Evolutionary conservation across 495 filamentous ascomycete species (phyloP).

Genomic region (Penicillium turbatum): DNA sequence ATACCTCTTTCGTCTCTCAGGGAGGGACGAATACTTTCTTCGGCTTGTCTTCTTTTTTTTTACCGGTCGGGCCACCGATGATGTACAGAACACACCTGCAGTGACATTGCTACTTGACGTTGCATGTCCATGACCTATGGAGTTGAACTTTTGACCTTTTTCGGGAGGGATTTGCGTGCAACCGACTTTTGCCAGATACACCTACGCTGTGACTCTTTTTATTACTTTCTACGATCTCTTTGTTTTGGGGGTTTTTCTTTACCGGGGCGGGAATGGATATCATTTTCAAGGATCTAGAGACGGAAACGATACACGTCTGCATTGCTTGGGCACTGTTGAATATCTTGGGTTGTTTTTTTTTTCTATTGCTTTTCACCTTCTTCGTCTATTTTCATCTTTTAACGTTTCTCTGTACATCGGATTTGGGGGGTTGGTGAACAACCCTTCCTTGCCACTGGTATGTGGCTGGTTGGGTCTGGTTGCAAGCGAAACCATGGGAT

Average conservation of each 20-base stretch:
- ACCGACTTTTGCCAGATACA: conserved; percentile 32
- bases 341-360: conserved; percentile 32
- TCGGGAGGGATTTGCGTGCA: conserved; percentile 21
- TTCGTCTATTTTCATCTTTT: conserved; percentile 28
- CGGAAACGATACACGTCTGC: conserved; percentile 54
- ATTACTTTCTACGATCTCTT: conserved; percentile 33
- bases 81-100: conserved; percentile 43
- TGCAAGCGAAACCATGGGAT: conserved; percentile 45
- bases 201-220: conserved; percentile 24
- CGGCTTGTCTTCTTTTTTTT: conserved; percentile 25
- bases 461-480: conserved; percentile 32
- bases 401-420: conserved; percentile 43
- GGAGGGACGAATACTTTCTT: conserved; percentile 36
- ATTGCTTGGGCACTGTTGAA: conserved; percentile 47
- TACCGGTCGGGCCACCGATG: conserved; percentile 35
- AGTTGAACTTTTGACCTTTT: conserved; percentile 39
- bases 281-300: conserved; percentile 47
- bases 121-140: conserved; percentile 32
- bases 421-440: conserved; percentile 35
- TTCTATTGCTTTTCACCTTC: conserved; percentile 24
- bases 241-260: conserved; percentile 29
- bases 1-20: conserved; percentile 43
- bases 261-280: conserved; percentile 40
- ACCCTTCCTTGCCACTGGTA: conserved; percentile 32
- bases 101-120: conserved; percentile 39